Percentiles rank a stretch among this genome's conserved stretches.
phyloP scores from a whole-genome alignment of 1,139 yeast genomes.

The Saccharomycopsis crataegensis region DNA sequence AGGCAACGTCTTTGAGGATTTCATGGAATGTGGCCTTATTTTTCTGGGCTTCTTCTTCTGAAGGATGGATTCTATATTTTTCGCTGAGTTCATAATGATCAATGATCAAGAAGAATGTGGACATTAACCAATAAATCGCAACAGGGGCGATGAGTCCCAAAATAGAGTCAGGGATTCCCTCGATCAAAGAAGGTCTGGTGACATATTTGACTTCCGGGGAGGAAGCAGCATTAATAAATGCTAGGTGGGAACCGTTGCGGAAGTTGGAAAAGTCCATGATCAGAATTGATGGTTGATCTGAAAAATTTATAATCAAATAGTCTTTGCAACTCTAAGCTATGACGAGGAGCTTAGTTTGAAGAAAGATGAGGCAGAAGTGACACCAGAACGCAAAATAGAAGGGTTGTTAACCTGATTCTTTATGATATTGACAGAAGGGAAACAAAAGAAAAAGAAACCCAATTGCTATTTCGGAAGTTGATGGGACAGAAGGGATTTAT shows the following conservation, averaged over 20 bases:
- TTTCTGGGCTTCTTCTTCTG: constrained; percentile 69
- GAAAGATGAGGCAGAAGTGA: too few relatives aligned
- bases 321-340: too few relatives aligned
- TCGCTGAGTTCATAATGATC: constrained; percentile 74
- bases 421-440: too few relatives aligned
- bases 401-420: too few relatives aligned
- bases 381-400: too few relatives aligned
- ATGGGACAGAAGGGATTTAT: too few relatives aligned
- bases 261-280: background rate
- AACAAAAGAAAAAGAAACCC: too few relatives aligned
- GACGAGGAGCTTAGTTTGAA: too few relatives aligned
- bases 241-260: background rate
- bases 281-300: too few relatives aligned
- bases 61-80: constrained; percentile 81
- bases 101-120: constrained; percentile 64
- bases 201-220: constrained; percentile 8
- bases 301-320: too few relatives aligned
- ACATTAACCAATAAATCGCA: constrained; percentile 74
- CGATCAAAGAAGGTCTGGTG: constrained; percentile 36
- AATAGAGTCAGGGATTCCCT: constrained; percentile 65
- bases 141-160: constrained; percentile 71
- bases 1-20: constrained; percentile 71
- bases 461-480: too few relatives aligned
- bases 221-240: constrained; percentile 2
- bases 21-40: constrained; percentile 66